Conservation (phyloP, 2,329 filamentous ascomycete species). For the Westerdykella ornata region DNA sequence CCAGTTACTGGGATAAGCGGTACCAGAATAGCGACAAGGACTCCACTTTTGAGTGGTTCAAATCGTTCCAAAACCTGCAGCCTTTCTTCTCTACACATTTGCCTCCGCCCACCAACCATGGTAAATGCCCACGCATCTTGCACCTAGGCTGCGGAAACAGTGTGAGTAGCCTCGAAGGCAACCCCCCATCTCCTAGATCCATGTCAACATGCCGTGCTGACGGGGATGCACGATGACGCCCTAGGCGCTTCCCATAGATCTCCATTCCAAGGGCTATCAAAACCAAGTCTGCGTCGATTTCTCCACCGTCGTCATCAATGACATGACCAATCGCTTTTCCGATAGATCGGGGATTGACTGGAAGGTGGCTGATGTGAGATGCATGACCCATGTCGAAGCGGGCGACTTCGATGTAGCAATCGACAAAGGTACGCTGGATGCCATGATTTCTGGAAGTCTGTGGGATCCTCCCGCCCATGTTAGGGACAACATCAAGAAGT, state of each 20-base stretch:
- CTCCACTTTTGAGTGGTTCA: slow-evolving; percentile 51
- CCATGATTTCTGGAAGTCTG: slow-evolving; percentile 50
- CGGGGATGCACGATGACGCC: not conserved
- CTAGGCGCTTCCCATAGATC: slow-evolving; percentile 1
- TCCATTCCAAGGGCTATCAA: slow-evolving; percentile 50
- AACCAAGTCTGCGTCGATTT: slow-evolving; percentile 54
- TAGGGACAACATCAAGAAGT: slow-evolving; percentile 43
- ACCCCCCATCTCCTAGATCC: not conserved
- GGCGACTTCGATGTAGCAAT: slow-evolving; percentile 50
- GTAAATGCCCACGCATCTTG: slow-evolving; percentile 42
- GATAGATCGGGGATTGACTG: slow-evolving; percentile 43
- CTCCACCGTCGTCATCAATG: slow-evolving; percentile 47
- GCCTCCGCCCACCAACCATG: slow-evolving; percentile 29
- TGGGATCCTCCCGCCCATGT: slow-evolving; percentile 50
- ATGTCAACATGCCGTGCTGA: not conserved
- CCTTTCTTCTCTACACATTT: slow-evolving; percentile 45
- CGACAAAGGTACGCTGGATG: slow-evolving; percentile 52
- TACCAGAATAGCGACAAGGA: slow-evolving; percentile 39
- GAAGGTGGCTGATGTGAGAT: slow-evolving; percentile 47
- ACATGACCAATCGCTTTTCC: slow-evolving; percentile 46
- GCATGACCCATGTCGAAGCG: slow-evolving; percentile 41
- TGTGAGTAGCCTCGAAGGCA: slow-evolving; percentile 32
- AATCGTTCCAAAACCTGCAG: slow-evolving; percentile 44
- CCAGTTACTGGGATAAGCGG: slow-evolving; percentile 48
- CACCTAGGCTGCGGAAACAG: slow-evolving; percentile 55